Conservation (phyloP, 139 green algal species). For the Chlorella sp. region DNA sequence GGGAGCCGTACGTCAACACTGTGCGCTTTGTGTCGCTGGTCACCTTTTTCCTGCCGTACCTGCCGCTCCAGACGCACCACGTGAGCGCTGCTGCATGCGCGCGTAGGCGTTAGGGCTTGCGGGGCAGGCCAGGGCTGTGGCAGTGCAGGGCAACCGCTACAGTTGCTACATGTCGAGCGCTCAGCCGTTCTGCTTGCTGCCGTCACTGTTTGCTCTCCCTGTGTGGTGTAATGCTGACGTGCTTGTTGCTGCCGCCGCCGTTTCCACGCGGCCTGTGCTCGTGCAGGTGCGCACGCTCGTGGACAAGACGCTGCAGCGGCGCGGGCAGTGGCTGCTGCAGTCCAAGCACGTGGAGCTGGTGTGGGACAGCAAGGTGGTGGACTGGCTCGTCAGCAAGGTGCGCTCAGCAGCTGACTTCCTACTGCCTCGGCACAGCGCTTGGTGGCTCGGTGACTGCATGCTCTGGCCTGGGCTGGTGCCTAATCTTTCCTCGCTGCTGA, state of each 20-base stretch:
- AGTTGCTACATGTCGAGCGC: background rate
- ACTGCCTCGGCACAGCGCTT: too few relatives aligned
- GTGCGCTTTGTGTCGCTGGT: constrained; percentile 55
- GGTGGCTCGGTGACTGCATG: too few relatives aligned
- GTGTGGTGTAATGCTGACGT: too few relatives aligned
- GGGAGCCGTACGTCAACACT: constrained; percentile 62
- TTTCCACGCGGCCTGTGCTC: background rate
- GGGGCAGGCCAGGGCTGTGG: background rate
- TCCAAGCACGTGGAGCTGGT: constrained; percentile 13
- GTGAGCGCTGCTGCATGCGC: constrained; percentile 42
- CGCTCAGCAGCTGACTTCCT: too few relatives aligned
- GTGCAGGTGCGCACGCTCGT: background rate
- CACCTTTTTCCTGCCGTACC: constrained; percentile 70
- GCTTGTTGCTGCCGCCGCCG: background rate
- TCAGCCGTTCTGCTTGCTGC: background rate
- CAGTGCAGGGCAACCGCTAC: background rate
- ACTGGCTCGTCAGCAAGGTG: constrained; percentile 49
- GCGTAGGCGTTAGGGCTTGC: background rate
- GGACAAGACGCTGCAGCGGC: background rate
- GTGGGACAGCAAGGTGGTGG: constrained; percentile 39
- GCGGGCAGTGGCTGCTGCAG: background rate
- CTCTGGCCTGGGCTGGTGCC: too few relatives aligned
- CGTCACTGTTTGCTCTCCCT: background rate
- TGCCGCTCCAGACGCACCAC: constrained; percentile 55
- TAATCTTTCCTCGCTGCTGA: too few relatives aligned